phyloP scores from a whole-genome alignment of 306 rosid genomes.

The Benincasa hispida region DNA sequence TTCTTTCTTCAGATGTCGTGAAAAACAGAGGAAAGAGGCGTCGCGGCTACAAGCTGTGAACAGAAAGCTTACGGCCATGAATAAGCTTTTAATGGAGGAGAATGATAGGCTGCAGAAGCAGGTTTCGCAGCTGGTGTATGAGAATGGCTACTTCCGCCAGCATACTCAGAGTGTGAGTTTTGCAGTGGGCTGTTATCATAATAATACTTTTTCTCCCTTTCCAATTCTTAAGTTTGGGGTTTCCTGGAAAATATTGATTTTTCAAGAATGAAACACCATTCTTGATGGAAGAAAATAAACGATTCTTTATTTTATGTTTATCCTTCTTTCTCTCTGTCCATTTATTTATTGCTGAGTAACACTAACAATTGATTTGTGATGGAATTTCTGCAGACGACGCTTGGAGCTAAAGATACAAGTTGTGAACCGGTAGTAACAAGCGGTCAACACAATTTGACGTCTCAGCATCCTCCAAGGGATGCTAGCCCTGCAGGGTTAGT shows the following conservation, averaged over 20 bases:
- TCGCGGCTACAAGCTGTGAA: constrained; percentile 81
- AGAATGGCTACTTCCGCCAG: constrained; percentile 93
- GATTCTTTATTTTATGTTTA: neutral
- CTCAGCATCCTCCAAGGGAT: constrained; percentile 97
- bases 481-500: constrained; percentile 99
- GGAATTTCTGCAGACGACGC: constrained; percentile 44
- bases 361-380: neutral
- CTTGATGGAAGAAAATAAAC: neutral
- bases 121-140: constrained; percentile 88
- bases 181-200: neutral
- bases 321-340: neutral
- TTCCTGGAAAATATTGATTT: neutral
- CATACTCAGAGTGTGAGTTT: constrained; percentile 59
- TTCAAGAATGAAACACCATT: neutral
- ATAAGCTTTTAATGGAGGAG: constrained; percentile 96
- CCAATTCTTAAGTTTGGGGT: neutral
- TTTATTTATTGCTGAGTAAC: neutral
- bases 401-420: constrained; percentile 85
- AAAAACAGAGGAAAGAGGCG: constrained; percentile 93
- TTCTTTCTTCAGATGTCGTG: constrained; percentile 61
- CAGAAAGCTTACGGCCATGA: constrained; percentile 92
- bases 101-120: constrained; percentile 99
- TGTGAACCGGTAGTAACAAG: constrained; percentile 91
- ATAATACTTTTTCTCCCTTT: neutral
- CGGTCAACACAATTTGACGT: constrained; percentile 85